phyloP scores from a whole-genome alignment of 2,329 filamentous ascomycete species.

The Aureobasidium namibiae region DNA sequence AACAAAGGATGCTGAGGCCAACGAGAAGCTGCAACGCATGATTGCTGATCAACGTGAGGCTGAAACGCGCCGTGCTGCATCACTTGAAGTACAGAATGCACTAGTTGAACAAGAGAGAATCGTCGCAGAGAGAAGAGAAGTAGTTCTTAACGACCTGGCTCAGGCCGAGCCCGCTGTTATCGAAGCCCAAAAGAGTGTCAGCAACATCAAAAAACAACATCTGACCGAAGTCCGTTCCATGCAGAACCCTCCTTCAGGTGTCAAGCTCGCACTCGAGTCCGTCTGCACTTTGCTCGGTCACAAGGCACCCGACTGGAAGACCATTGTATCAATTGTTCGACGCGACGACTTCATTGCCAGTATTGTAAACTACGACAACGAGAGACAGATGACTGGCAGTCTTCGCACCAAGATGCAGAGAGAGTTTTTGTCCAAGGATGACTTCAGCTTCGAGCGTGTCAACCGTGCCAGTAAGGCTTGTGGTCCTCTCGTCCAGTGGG shows the following conservation, averaged over 20 bases:
- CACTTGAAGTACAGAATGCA: conserved; percentile 78
- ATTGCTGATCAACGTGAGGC: conserved; percentile 91
- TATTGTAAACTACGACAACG: conserved; percentile 96
- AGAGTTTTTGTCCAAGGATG: conserved; percentile 83
- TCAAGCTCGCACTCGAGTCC: conserved; percentile 87
- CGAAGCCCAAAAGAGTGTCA: conserved; percentile 91
- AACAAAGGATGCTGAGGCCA: conserved; percentile 88
- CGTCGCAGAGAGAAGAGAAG: conserved; percentile 71
- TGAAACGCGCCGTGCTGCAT: conserved; percentile 80
- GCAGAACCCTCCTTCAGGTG: conserved; percentile 83
- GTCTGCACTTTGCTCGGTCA: conserved; percentile 92
- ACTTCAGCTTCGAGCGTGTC: conserved; percentile 94
- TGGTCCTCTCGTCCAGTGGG: conserved; percentile 94
- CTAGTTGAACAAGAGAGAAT: conserved; percentile 85
- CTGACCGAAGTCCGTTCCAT: conserved; percentile 96
- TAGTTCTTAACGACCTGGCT: conserved; percentile 80
- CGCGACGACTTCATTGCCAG: conserved; percentile 95
- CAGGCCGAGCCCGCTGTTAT: conserved; percentile 87
- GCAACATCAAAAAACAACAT: conserved; percentile 96
- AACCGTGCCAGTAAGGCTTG: conserved; percentile 95
- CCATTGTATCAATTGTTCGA: conserved; percentile 78
- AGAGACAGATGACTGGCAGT: conserved; percentile 80
- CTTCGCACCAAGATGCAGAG: conserved; percentile 83
- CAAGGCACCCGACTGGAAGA: conserved; percentile 84
- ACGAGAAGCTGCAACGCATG: conserved; percentile 96